Conservation (phyloP, 352 stramenopile genomes). For the Phytophthora europaea region DNA sequence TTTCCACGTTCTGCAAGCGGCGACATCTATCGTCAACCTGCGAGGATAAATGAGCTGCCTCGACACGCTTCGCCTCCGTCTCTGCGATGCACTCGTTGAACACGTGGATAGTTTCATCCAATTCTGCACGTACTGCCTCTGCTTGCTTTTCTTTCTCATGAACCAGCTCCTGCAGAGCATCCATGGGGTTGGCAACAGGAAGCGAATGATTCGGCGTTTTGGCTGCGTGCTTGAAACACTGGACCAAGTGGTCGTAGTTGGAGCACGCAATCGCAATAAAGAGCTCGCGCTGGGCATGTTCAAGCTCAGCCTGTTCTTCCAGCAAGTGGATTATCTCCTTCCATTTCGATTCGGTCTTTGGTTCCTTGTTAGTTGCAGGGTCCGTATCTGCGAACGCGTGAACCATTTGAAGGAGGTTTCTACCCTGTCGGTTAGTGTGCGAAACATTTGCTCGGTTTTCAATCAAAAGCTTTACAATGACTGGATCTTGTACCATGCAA, state of each 20-base stretch:
- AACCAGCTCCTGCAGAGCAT: slow-evolving; percentile 35
- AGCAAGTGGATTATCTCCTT: slow-evolving; percentile 54
- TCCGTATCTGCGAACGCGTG: slow-evolving; percentile 29
- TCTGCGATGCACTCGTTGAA: slow-evolving; percentile 84
- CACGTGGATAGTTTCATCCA: slow-evolving; percentile 55
- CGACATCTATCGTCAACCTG: slow-evolving; percentile 66
- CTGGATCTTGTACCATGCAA: slow-evolving; percentile 52
- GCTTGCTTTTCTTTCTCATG: slow-evolving; percentile 30
- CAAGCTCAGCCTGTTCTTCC: slow-evolving; percentile 52
- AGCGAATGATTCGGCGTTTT: slow-evolving; percentile 19
- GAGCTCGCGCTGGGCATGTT: slow-evolving; percentile 61
- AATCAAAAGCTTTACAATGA: slow-evolving; percentile 69
- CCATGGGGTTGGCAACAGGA: slow-evolving; percentile 18
- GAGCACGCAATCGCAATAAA: slow-evolving; percentile 79
- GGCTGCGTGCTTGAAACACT: slow-evolving; percentile 53
- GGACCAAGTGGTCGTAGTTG: slow-evolving; percentile 67
- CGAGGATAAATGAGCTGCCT: slow-evolving; percentile 50
- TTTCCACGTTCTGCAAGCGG: slow-evolving; percentile 63
- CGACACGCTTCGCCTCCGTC: slow-evolving; percentile 69
- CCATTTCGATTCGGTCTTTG: slow-evolving; percentile 26
- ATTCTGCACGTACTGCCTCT: slow-evolving; percentile 24
- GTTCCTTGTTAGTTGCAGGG: not conserved
- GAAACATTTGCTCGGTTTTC: slow-evolving; percentile 66
- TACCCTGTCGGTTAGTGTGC: slow-evolving; percentile 72
- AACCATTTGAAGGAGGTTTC: slow-evolving; percentile 56